Percentiles rank a stretch among this genome's conserved stretches.
These are phyloP conservation scores for Pisolithus tinctorius DNA, from an alignment of 768 basidiomycete genomes.

Conservation along the genomic window DNA sequence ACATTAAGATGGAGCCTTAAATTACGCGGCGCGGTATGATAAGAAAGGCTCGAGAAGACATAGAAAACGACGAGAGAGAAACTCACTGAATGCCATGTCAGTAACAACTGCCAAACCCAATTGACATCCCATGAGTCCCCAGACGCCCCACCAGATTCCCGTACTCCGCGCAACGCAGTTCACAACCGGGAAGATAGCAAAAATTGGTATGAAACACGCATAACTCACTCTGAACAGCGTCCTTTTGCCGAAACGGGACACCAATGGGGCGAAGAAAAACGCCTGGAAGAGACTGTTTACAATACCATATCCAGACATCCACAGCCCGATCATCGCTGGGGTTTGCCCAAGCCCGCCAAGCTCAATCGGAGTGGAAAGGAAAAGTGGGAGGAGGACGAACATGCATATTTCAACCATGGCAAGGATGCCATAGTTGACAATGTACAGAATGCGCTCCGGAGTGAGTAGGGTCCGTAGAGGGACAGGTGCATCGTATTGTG, in stretches of 20 bases:
- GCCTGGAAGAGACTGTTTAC: constrained; percentile 33
- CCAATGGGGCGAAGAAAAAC: constrained; percentile 31
- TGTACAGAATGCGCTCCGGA: constrained; percentile 26
- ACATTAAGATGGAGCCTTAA: constrained; percentile 63
- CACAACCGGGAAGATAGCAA: constrained; percentile 19
- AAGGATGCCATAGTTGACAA: constrained; percentile 28
- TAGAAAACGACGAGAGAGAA: too few relatives aligned
- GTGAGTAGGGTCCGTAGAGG: constrained; percentile 36
- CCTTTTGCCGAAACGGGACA: constrained; percentile 25
- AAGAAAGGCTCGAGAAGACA: background rate
- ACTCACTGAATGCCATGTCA: background rate
- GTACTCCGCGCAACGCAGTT: constrained; percentile 10
- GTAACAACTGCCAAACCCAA: background rate
- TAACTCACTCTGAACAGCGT: constrained; percentile 14
- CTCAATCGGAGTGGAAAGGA: constrained; percentile 32
- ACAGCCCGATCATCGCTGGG: constrained; percentile 32
- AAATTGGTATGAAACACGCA: constrained; percentile 10
- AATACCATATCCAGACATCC: constrained; percentile 31
- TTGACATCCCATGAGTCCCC: background rate
- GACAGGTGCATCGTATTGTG: constrained; percentile 22
- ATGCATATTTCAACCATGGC: constrained; percentile 34
- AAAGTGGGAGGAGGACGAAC: constrained; percentile 33
- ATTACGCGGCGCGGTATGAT: background rate
- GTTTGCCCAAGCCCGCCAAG: constrained; percentile 33
- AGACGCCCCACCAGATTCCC: background rate